Evolutionary conservation across 2,329 filamentous ascomycete species (phyloP).

Genomic region (Sarocladiaceae sp.): DNA sequence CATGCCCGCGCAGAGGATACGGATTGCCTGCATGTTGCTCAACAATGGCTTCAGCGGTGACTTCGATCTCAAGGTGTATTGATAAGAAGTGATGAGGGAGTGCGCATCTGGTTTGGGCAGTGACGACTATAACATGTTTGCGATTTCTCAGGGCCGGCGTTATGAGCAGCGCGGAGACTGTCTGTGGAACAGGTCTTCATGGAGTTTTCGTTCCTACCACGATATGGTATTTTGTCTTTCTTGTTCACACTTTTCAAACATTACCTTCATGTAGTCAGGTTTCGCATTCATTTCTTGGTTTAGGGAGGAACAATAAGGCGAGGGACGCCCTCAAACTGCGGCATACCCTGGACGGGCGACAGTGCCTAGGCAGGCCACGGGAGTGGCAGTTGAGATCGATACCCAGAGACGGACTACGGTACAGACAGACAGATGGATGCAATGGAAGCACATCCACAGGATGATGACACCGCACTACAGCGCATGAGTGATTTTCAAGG

Average conservation of each 20-base stretch:
- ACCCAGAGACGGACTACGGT: too few species aligned
- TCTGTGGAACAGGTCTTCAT: background rate
- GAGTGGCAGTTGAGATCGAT: background rate
- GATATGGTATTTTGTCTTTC: too few species aligned
- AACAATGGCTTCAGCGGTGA: constrained; percentile 63
- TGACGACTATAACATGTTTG: background rate
- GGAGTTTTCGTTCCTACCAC: too few species aligned
- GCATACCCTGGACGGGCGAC: background rate
- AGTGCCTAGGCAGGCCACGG: background rate
- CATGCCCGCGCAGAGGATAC: constrained; percentile 55
- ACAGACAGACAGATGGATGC: background rate
- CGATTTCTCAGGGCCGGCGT: background rate
- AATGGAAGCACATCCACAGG: background rate
- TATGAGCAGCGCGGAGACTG: background rate
- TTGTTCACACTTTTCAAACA: too few species aligned
- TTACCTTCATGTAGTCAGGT: too few species aligned
- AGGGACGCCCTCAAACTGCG: too few species aligned
- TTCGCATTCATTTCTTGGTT: too few species aligned
- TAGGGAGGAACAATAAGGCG: too few species aligned
- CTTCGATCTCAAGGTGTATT: constrained; percentile 44
- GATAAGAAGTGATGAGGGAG: too few species aligned
- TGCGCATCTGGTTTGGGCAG: background rate
- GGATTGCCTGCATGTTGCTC: constrained; percentile 62
- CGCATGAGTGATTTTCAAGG: background rate
- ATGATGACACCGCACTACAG: background rate